These are phyloP conservation scores for Nakazawaea ernobii DNA, from an alignment of 805 yeast species.

Conservation along the genomic window DNA sequence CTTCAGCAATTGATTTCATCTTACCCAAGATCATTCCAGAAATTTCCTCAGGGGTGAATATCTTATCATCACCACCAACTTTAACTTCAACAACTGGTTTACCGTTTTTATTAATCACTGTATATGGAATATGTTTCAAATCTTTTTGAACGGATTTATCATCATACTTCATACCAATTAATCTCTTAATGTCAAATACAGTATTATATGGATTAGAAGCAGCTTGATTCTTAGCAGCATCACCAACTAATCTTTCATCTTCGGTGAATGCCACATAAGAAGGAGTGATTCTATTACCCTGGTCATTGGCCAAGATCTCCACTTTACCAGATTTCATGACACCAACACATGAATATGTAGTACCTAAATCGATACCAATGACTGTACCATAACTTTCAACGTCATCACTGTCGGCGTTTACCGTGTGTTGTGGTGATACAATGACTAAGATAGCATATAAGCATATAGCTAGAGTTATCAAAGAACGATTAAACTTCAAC, in stretches of 20 bases:
- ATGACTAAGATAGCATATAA: slow-evolving; percentile 15
- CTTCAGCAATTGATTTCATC: slow-evolving; percentile 92
- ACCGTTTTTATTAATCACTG: slow-evolving; percentile 68
- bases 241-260: slow-evolving; percentile 92
- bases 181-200: slow-evolving; percentile 92
- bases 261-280: slow-evolving; percentile 96
- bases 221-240: slow-evolving; percentile 98
- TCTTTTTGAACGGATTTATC: slow-evolving; percentile 79
- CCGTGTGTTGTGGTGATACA: slow-evolving; percentile 7
- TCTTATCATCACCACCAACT: slow-evolving; percentile 76
- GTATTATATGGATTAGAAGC: slow-evolving; percentile 95
- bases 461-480: slow-evolving; percentile 10
- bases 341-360: slow-evolving; percentile 97
- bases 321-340: slow-evolving; percentile 80
- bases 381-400: slow-evolving; percentile 56
- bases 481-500: slow-evolving; percentile 9
- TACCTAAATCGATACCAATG: slow-evolving; percentile 93
- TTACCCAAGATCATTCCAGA: slow-evolving; percentile 88
- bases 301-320: slow-evolving; percentile 94
- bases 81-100: slow-evolving; percentile 88
- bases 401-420: slow-evolving; percentile 14
- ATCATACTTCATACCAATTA: slow-evolving; percentile 77
- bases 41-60: slow-evolving; percentile 90
- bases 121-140: slow-evolving; percentile 86
- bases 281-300: slow-evolving; percentile 98